Conservation (phyloP, 495 filamentous ascomycete genomes). For the Cairneyella variabilis region DNA sequence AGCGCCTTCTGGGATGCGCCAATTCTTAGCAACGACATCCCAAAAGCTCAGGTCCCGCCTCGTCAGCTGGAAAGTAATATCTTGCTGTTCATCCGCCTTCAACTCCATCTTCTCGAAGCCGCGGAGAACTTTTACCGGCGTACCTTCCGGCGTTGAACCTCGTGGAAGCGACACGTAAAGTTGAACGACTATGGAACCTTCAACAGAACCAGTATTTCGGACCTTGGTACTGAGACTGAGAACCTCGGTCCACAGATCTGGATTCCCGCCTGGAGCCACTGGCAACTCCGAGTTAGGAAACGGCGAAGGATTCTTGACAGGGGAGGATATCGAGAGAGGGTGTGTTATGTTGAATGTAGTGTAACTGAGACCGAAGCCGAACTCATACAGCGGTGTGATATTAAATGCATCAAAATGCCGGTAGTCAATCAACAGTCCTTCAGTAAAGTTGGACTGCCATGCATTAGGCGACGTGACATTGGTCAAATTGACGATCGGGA, state of each 20-base stretch:
- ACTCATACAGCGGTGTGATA: slow-evolving; percentile 61
- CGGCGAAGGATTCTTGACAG: not conserved
- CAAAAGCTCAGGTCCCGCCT: slow-evolving; percentile 74
- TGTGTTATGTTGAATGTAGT: slow-evolving; percentile 61
- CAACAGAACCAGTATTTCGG: slow-evolving; percentile 60
- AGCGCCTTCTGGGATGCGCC: slow-evolving; percentile 56
- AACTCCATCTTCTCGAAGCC: slow-evolving; percentile 73
- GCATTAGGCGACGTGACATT: slow-evolving; percentile 41
- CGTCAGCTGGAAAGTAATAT: slow-evolving; percentile 62
- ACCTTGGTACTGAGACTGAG: slow-evolving; percentile 56
- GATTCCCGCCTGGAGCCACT: slow-evolving; percentile 64
- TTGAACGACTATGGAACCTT: slow-evolving; percentile 74
- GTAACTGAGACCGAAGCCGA: slow-evolving; percentile 69
- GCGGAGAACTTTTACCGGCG: slow-evolving; percentile 64
- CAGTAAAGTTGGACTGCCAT: slow-evolving; percentile 19
- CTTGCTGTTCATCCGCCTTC: slow-evolving; percentile 47
- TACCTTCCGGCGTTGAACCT: slow-evolving; percentile 53
- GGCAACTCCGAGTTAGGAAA: not conserved
- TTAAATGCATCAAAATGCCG: slow-evolving; percentile 71
- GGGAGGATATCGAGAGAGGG: slow-evolving; percentile 54
- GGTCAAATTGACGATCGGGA: slow-evolving; percentile 18
- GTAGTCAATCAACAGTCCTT: slow-evolving; percentile 19
- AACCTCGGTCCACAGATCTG: slow-evolving; percentile 66
- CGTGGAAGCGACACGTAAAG: slow-evolving; percentile 56
- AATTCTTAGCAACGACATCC: slow-evolving; percentile 71